Evolutionary conservation across 2,329 filamentous ascomycete species (phyloP).

Genomic region (Ophiocordyceps camponoti-saundersi): DNA sequence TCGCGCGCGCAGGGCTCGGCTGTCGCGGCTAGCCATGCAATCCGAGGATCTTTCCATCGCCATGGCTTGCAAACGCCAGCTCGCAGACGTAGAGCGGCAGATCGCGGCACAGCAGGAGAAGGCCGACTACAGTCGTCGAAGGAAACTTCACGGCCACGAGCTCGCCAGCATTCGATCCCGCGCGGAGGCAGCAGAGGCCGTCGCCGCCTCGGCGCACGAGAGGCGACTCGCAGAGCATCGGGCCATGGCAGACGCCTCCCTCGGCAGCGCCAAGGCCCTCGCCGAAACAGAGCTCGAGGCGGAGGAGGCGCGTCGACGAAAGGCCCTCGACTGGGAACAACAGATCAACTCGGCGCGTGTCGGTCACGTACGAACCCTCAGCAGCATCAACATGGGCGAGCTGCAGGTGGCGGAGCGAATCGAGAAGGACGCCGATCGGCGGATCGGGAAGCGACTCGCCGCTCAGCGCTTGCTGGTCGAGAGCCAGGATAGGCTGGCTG

Average conservation of each 20-base stretch:
- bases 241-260: slow-evolving; percentile 25
- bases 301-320: slow-evolving; percentile 24
- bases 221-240: slow-evolving; percentile 27
- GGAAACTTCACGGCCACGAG: slow-evolving; percentile 27
- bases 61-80: slow-evolving; percentile 30
- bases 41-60: slow-evolving; percentile 29
- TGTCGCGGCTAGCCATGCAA: slow-evolving; percentile 26
- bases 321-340: slow-evolving; percentile 31
- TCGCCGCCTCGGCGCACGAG: slow-evolving; percentile 14
- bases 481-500: slow-evolving; percentile 21
- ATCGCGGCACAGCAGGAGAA: slow-evolving; percentile 30
- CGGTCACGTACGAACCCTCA: slow-evolving; percentile 30
- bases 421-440: slow-evolving; percentile 26
- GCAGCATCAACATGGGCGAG: slow-evolving; percentile 29
- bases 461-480: slow-evolving; percentile 38
- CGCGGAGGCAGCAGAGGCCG: slow-evolving; percentile 27
- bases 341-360: slow-evolving; percentile 26
- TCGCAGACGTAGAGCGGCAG: slow-evolving; percentile 32
- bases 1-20: slow-evolving; percentile 28
- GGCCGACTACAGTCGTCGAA: slow-evolving; percentile 32
- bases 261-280: slow-evolving; percentile 25
- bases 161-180: slow-evolving; percentile 24
- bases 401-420: slow-evolving; percentile 31
- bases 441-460: slow-evolving; percentile 26
- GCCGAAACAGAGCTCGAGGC: slow-evolving; percentile 28